These are phyloP conservation scores for Alisma plantagoaquatica DNA, from an alignment of 106 monocot genomes.

Conservation along the genomic window DNA sequence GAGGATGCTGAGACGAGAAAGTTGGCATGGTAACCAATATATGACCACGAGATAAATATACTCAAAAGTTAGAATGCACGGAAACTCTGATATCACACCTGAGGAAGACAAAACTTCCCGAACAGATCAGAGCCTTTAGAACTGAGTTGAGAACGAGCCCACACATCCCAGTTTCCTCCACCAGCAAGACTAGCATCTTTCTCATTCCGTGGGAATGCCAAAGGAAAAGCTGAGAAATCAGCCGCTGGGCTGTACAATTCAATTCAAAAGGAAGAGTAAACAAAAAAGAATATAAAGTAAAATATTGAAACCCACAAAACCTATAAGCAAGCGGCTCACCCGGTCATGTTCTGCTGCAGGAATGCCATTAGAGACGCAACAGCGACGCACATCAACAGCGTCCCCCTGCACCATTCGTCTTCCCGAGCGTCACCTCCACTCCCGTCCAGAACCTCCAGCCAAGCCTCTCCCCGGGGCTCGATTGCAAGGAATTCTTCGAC, in stretches of 20 bases:
- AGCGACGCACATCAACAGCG: slow-evolving; percentile 47
- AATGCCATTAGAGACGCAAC: slow-evolving; percentile 80
- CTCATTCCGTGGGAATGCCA: slow-evolving; percentile 12
- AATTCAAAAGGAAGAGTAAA: too few relatives aligned
- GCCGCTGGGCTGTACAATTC: slow-evolving; percentile 44
- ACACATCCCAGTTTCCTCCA: slow-evolving; percentile 63
- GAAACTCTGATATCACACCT: slow-evolving; percentile 28
- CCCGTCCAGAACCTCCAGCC: slow-evolving; percentile 30
- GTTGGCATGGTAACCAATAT: too few relatives aligned
- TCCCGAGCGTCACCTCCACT: slow-evolving; percentile 8
- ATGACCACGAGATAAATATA: too few relatives aligned
- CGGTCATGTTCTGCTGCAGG: slow-evolving; percentile 74
- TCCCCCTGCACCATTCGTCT: slow-evolving; percentile 12
- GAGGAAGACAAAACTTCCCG: slow-evolving; percentile 55
- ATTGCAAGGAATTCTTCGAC: slow-evolving; percentile 34
- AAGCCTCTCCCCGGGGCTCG: slow-evolving; percentile 19
- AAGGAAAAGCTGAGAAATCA: slow-evolving; percentile 55
- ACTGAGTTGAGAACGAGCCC: slow-evolving; percentile 53
- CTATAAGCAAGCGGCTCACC: too few relatives aligned
- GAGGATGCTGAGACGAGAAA: neutral
- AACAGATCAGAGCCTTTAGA: slow-evolving; percentile 72
- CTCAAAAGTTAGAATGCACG: too few relatives aligned
- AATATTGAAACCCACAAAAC: neutral
- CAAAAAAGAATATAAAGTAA: neutral
- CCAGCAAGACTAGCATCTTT: slow-evolving; percentile 7